phyloP scores from a whole-genome alignment of 2,329 filamentous ascomycete species.

The Dendryphion nanum region DNA sequence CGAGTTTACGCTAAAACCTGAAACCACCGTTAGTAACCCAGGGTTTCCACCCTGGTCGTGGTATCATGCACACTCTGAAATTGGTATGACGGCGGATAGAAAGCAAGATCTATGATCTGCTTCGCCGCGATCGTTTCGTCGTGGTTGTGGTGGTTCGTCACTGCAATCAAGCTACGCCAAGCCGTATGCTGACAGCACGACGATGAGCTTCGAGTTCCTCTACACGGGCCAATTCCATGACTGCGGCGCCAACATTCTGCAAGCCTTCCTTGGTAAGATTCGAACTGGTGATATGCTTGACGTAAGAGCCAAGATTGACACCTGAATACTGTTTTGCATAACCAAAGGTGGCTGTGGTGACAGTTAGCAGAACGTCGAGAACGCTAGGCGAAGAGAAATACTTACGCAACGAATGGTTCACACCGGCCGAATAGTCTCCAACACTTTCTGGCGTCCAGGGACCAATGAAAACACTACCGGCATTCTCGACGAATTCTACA shows the following conservation, averaged over 20 bases:
- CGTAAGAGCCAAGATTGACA: conserved; percentile 91
- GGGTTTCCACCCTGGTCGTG: too few species aligned
- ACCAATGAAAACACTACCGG: conserved; percentile 93
- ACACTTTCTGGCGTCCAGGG: conserved; percentile 97
- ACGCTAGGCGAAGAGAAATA: conserved; percentile 23
- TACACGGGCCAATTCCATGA: conserved; percentile 92
- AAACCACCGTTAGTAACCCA: too few species aligned
- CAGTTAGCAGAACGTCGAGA: conserved; percentile 1
- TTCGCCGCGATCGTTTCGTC: too few species aligned
- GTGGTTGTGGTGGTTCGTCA: too few species aligned
- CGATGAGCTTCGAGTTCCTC: conserved; percentile 94
- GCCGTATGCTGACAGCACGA: conserved; percentile 65
- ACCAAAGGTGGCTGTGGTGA: conserved; percentile 77
- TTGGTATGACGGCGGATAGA: too few species aligned
- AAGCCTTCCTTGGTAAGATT: conserved; percentile 85
- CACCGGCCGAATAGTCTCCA: conserved; percentile 95
- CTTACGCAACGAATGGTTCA: conserved; percentile 96
- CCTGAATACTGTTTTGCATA: conserved; percentile 99
- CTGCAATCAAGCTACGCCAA: conserved; percentile 43
- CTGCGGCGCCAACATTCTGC: conserved; percentile 78
- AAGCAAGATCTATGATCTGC: too few species aligned
- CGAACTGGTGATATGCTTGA: conserved; percentile 97
- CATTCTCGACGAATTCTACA: conserved; percentile 82
- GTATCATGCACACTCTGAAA: too few species aligned
- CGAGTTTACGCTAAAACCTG: too few species aligned